Evolutionary conservation across 2,329 filamentous ascomycete species (phyloP).

Genomic region (Didymella arachidicola): DNA sequence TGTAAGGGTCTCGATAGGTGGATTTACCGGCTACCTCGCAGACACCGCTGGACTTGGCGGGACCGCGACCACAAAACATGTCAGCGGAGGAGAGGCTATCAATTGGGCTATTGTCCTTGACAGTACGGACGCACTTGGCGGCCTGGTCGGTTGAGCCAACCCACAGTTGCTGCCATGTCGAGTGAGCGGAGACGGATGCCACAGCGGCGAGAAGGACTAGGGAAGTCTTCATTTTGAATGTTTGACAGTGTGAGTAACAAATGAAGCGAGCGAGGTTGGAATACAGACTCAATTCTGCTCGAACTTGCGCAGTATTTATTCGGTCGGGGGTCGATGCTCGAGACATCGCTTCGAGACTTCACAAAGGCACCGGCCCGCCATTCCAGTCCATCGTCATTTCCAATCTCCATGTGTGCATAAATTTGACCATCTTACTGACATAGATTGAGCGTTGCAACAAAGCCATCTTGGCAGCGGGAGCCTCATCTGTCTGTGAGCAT

Average conservation of each 20-base stretch:
- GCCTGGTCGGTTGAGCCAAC: conserved; percentile 46
- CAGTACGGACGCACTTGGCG: conserved; percentile 40
- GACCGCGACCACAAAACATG: conserved; percentile 49
- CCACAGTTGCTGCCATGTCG: conserved; percentile 51
- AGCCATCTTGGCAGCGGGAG: conserved; percentile 29
- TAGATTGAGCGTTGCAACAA: conserved; percentile 30
- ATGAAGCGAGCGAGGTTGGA: conserved; percentile 13
- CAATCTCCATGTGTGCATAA: conserved; percentile 15
- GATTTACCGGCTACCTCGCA: conserved; percentile 47
- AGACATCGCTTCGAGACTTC: conserved; percentile 6
- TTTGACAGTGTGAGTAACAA: conserved; percentile 17
- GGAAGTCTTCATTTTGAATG: conserved; percentile 44
- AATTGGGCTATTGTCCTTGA: conserved; percentile 49
- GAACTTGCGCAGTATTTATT: conserved; percentile 21
- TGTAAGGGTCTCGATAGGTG: background rate
- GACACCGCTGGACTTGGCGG: conserved; percentile 34
- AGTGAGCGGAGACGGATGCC: conserved; percentile 48
- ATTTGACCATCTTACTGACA: conserved; percentile 27
- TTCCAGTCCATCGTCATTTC: conserved; percentile 15
- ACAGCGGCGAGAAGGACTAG: conserved; percentile 44
- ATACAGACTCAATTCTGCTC: conserved; percentile 20
- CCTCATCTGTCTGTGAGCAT: conserved; percentile 20
- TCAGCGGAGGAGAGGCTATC: conserved; percentile 38
- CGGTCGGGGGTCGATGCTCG: background rate
- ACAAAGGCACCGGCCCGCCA: conserved; percentile 13